A percentile compares a stretch with the other conserved stretches of the same genome.
Conservation (phyloP, 331 rosid genomes). For the Arachis monticola region DNA sequence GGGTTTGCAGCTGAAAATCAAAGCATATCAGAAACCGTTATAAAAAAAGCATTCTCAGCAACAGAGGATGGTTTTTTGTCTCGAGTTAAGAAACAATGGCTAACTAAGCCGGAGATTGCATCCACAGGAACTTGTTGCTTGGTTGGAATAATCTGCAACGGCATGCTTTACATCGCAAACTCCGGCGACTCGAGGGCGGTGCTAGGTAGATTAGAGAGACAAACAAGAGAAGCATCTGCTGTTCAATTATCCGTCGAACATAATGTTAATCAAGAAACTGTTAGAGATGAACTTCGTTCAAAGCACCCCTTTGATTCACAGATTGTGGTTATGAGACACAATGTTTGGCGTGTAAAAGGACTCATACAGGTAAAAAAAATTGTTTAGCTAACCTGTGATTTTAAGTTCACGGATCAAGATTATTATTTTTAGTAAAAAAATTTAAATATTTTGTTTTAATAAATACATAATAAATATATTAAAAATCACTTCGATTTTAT, state of each 20-base stretch:
- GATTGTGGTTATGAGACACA: conserved; percentile 70
- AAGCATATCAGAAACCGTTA: conserved; percentile 67
- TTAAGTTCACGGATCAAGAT: too few relatives aligned
- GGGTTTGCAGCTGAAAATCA: conserved; percentile 64
- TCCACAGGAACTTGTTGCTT: conserved; percentile 85
- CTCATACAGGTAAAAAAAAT: conserved; percentile 73
- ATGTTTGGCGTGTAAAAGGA: conserved; percentile 96
- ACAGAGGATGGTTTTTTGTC: conserved; percentile 83
- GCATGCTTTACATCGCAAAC: conserved; percentile 70
- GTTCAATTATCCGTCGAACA: conserved; percentile 82
- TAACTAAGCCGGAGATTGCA: conserved; percentile 72
- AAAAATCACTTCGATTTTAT: too few relatives aligned
- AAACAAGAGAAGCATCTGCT: conserved; percentile 64
- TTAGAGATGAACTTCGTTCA: conserved; percentile 73
- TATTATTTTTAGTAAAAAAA: too few relatives aligned
- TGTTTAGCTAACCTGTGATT: too few relatives aligned
- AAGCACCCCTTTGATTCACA: conserved; percentile 77
- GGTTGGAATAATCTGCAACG: conserved; percentile 78
- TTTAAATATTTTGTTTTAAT: too few relatives aligned
- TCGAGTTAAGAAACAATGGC: conserved; percentile 76
- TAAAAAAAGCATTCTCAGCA: conserved; percentile 62
- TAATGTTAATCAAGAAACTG: conserved; percentile 70
- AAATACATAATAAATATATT: too few relatives aligned
- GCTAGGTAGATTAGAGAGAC: conserved; percentile 69
- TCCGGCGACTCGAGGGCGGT: conserved; percentile 86